These are phyloP conservation scores for Starmerella geochares DNA, from an alignment of 805 yeast species.

Conservation along the genomic window DNA sequence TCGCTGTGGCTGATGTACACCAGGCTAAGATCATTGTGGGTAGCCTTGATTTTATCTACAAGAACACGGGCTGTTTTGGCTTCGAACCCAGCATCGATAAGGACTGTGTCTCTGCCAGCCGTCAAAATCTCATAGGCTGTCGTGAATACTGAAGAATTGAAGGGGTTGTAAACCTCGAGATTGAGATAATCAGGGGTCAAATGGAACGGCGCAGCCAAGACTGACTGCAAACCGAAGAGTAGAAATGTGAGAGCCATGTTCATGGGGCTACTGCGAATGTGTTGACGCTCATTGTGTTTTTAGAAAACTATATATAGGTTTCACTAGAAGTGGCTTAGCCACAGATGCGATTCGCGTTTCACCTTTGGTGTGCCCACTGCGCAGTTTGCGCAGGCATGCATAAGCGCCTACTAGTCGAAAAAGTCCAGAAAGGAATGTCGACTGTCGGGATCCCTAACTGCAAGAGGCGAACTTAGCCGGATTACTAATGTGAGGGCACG, in stretches of 20 bases:
- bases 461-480: not conserved
- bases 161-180: slow-evolving; percentile 1
- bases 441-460: not conserved
- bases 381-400: not conserved
- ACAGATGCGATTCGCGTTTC: not conserved
- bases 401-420: not conserved
- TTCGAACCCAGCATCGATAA: not conserved
- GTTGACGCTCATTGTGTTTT: too few species aligned
- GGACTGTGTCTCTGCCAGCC: not conserved
- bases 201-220: not conserved
- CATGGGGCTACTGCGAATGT: too few species aligned
- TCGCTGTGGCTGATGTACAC: slow-evolving; percentile 4
- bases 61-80: not conserved
- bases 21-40: not conserved
- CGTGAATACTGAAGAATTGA: not conserved
- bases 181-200: slow-evolving; percentile 2
- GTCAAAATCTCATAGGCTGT: slow-evolving; percentile 1
- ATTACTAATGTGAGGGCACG: too few species aligned
- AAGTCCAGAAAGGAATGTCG: too few species aligned
- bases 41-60: slow-evolving; percentile 1
- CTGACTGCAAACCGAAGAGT: not conserved
- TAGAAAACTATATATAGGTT: not conserved
- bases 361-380: not conserved
- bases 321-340: not conserved
- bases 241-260: not conserved